Percentiles rank a stretch among this genome's conserved stretches.
phyloP scores from a whole-genome alignment of 176 grass and related monocot species.

The Hsuehochloa calcarea region DNA sequence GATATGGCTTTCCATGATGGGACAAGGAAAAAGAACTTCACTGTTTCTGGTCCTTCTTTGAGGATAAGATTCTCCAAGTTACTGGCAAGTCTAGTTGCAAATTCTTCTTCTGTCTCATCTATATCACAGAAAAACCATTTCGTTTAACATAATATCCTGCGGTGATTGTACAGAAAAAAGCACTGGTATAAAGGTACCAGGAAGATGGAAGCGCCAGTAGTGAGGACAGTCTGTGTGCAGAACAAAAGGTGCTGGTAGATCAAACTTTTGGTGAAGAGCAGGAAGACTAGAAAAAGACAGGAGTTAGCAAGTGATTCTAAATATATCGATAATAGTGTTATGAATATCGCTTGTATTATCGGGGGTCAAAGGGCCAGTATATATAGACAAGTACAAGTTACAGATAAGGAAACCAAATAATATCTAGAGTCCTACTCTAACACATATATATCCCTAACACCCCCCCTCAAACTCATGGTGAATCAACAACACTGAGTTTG shows the following conservation, averaged over 20 bases:
- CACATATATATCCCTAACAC: too few relatives aligned
- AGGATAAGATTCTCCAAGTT: slow-evolving; percentile 95
- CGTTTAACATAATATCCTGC: not conserved
- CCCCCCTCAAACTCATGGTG: too few relatives aligned
- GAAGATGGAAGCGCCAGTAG: slow-evolving; percentile 87
- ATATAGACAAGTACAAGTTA: too few relatives aligned
- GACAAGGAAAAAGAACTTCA: slow-evolving; percentile 26
- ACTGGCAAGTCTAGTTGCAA: slow-evolving; percentile 73
- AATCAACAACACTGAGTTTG: too few relatives aligned
- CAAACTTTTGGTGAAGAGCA: too few relatives aligned
- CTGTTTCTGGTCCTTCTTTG: slow-evolving; percentile 97
- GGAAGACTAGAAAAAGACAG: too few relatives aligned
- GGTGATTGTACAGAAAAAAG: not conserved
- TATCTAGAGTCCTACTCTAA: too few relatives aligned
- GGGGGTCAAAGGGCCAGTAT: too few relatives aligned
- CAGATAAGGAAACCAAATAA: too few relatives aligned
- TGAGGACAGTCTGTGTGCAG: slow-evolving; percentile 91
- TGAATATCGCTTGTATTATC: too few relatives aligned
- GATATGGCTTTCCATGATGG: not conserved
- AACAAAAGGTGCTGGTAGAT: slow-evolving; percentile 45
- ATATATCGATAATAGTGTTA: too few relatives aligned
- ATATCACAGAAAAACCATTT: slow-evolving; percentile 4
- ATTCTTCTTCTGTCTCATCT: slow-evolving; percentile 98
- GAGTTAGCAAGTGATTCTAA: too few relatives aligned
- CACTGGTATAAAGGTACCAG: slow-evolving; percentile 38